Evolutionary conservation across 2,329 filamentous ascomycete genomes (phyloP), one percentile per base, ranked within the genome.

Genomic region (Didymella lethalis): DNA sequence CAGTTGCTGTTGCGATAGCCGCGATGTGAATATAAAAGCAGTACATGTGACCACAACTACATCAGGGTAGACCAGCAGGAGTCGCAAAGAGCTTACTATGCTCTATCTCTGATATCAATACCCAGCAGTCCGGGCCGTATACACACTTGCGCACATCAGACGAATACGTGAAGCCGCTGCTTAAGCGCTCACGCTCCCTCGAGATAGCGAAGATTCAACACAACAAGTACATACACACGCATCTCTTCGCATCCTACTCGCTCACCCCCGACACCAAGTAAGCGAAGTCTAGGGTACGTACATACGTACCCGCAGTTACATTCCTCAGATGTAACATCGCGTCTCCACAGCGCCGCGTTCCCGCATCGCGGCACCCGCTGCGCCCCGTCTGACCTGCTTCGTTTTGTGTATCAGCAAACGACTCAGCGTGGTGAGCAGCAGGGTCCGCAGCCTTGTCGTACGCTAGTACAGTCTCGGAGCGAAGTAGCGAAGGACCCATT

Each of bases 321-420:
- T 36, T 16, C 5, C 28, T 4, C n/a, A 18, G 23, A 54, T 54
- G 51, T 54, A 48, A 54, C 51, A 34, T 54, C n/a, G 16, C 20
- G n/a, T 28, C 49, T 46, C 49, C 49, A 52, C 49, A 53, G 34
- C 44, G 34, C 31, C 34, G 32, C 50, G 50, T 20, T 49, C 50
- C 50, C 50, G 43, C 25, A 14, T 12, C 20, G 14, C 23, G 6
- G 40, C 26, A 16, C 43, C 49, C 46, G n/a, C 3, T 18, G 41
- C 41, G 40, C 40, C 40, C 28, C 49, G n/a, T 40, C 47, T 29
- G 34, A 49, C 32, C 11, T 25, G n/a, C 12, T 10, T 12, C 10
- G 1, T 29, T 25, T 7, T 43, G 38, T 25, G 20, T 25, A 43
- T 43, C 40, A 26, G 16, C 23, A 43, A 43, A 12, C 41, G 41